Evolutionary conservation across 768 basidiomycete species (phyloP).

Genomic region (Leccinum pellstonianum): DNA sequence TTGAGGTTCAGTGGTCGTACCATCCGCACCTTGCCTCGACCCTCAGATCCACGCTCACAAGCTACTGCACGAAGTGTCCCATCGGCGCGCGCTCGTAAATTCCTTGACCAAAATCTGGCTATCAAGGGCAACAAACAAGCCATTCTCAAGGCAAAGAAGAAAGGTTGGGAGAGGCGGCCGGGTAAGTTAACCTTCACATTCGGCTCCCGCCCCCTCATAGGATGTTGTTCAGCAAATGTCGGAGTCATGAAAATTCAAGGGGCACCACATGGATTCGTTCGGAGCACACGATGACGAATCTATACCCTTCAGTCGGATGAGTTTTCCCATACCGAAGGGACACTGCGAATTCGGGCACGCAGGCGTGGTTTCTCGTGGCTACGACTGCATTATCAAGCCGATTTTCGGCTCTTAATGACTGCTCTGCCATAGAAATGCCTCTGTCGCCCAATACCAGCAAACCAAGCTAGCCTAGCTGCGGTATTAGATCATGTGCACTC

Average conservation of each 20-base stretch:
- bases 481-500: conserved; percentile 7
- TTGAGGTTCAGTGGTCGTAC: conserved; percentile 47
- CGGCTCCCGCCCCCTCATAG: not conserved
- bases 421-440: conserved; percentile 40
- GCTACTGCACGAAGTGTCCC: conserved; percentile 46
- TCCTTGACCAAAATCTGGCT: conserved; percentile 51
- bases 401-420: conserved; percentile 14
- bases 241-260: conserved; percentile 55
- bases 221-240: conserved; percentile 44
- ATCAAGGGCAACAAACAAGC: conserved; percentile 37
- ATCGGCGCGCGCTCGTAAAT: conserved; percentile 47
- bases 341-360: not conserved
- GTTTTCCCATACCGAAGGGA: not conserved
- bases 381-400: conserved; percentile 4
- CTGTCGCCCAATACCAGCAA: conserved; percentile 48
- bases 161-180: conserved; percentile 58
- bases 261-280: conserved; percentile 49
- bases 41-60: conserved; percentile 29
- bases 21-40: conserved; percentile 46
- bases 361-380: not conserved
- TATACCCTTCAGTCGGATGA: not conserved
- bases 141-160: conserved; percentile 36
- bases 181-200: conserved; percentile 39
- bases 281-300: conserved; percentile 9
- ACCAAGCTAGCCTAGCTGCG: conserved; percentile 50